These are phyloP conservation scores for Alternaria brassicicola DNA, from an alignment of 2,329 filamentous ascomycete species.

Conservation along the genomic window DNA sequence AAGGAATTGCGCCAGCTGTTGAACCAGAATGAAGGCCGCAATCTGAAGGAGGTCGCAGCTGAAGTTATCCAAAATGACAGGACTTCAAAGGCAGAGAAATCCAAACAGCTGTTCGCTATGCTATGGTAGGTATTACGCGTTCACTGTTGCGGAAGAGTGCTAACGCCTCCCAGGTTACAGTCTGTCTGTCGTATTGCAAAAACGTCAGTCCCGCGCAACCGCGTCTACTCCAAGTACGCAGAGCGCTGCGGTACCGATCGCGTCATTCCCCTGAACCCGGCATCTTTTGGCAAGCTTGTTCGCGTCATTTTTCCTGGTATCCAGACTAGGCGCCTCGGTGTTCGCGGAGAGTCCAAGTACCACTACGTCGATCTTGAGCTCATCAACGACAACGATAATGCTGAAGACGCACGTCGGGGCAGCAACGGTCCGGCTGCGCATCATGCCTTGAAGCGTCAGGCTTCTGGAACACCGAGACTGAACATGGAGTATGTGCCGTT, in stretches of 20 bases:
- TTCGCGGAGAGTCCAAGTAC: slow-evolving; percentile 97
- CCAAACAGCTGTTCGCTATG: slow-evolving; percentile 87
- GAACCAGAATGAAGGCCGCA: slow-evolving; percentile 69
- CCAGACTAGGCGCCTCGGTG: slow-evolving; percentile 87
- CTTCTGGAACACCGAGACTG: slow-evolving; percentile 40
- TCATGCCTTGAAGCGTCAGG: slow-evolving; percentile 38
- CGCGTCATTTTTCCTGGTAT: slow-evolving; percentile 94
- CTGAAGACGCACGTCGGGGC: slow-evolving; percentile 30
- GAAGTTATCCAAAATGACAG: slow-evolving; percentile 81
- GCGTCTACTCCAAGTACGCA: slow-evolving; percentile 95
- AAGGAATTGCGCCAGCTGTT: slow-evolving; percentile 80
- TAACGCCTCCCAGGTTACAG: slow-evolving; percentile 66
- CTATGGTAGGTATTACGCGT: slow-evolving; percentile 67
- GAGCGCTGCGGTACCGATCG: slow-evolving; percentile 90
- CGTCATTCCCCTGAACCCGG: slow-evolving; percentile 93
- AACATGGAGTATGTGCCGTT: slow-evolving; percentile 42
- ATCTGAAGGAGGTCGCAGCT: slow-evolving; percentile 72
- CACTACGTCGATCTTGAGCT: slow-evolving; percentile 73
- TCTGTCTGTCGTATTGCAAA: slow-evolving; percentile 73
- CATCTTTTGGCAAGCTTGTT: slow-evolving; percentile 96
- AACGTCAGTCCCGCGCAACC: slow-evolving; percentile 86
- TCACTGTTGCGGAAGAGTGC: slow-evolving; percentile 13
- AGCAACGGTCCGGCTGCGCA: slow-evolving; percentile 31
- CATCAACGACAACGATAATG: slow-evolving; percentile 52
- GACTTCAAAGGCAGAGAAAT: slow-evolving; percentile 80